Evolutionary conservation across 257 asterid species (phyloP).

Genomic region (Primulina huaijiensis): DNA sequence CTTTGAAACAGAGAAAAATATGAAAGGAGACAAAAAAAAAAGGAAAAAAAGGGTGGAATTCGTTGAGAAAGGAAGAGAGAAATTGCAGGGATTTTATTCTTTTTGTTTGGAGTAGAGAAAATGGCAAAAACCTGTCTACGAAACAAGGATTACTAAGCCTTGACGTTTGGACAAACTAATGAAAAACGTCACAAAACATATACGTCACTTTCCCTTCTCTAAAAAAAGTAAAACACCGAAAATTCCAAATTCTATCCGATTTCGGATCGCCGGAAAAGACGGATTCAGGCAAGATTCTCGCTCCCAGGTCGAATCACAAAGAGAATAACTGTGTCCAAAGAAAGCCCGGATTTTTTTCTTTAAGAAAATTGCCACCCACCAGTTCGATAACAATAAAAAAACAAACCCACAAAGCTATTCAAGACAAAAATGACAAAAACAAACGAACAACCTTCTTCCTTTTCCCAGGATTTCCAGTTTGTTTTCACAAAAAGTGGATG

Average conservation of each 20-base stretch:
- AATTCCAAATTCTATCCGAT: not conserved
- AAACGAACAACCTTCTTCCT: not conserved
- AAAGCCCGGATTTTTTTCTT: not conserved
- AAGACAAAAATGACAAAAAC: not conserved
- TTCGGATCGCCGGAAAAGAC: not conserved
- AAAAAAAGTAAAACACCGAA: not conserved
- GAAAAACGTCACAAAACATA: not conserved
- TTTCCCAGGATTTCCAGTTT: not conserved
- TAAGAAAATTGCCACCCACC: not conserved
- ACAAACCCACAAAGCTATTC: not conserved
- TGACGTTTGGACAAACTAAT: slow-evolving; percentile 40
- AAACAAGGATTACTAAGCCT: slow-evolving; percentile 20
- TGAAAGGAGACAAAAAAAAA: slow-evolving; percentile 20
- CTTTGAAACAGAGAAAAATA: slow-evolving; percentile 29
- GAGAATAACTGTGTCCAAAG: not conserved
- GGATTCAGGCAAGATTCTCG: not conserved
- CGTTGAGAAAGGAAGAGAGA: not conserved
- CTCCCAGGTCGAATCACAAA: not conserved
- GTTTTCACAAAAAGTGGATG: not conserved
- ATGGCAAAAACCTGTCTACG: slow-evolving; percentile 1
- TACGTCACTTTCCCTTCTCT: not conserved
- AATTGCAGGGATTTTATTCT: slow-evolving; percentile 37
- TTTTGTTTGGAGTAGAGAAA: slow-evolving; percentile 4
- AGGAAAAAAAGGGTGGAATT: slow-evolving; percentile 11
- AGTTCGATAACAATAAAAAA: not conserved